Base-by-base conservation (phyloP, 2,329 filamentous ascomycete genomes). In the Fusarium temperatum region DNA sequence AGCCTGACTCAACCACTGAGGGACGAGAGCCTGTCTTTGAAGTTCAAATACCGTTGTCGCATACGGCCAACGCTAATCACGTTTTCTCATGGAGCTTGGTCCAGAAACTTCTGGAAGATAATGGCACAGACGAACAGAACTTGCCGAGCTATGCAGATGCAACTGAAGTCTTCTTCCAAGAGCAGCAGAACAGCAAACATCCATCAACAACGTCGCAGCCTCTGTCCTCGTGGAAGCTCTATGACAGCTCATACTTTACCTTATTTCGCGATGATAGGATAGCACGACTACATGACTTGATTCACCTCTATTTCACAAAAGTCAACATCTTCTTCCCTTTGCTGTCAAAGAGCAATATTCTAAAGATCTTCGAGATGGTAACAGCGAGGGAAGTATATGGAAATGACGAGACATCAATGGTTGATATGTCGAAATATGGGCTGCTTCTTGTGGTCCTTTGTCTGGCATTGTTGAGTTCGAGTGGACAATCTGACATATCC, bases 241-340 rank as follows among this genome's bases (percentile, higher is more conserved):
- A 47, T 5, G 54, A 47, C 2, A 22, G 39, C 20, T 5, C n/a
- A 13, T 18, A n/a, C 22, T 42, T 20, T 5, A 9, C 5, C 3
- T n/a, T 24, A 11, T 28, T 8, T 12, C 10, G 7, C 9, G 18
- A 26, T 4, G 55, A 42, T 18, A 0, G 11, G 0, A 11, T n/a
- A 14, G 26, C 9, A 3, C 30, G 36, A 2, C 3, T 66, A 10
- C n/a, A 28, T 1, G 61, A n/a, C 1, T 18, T 66, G 20, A 32
- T 74, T 4, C 32, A 63, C 18, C n/a, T 44, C 4, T 80, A 78
- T n/a, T 80, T 79, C 41, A 47, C 50, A 11, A 47, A 78, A 9
- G 70, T 80, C n/a, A 78, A 79, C 17, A 71, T 79, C 1, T 80
- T 80, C 54, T 80, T 78, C 44, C 70, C 72, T 3, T 30, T 74